A percentile compares a stretch with the other conserved stretches of the same genome.
Evolutionary conservation across 306 rosid genomes (phyloP).

Genomic region (Lathyrus aphaca): DNA sequence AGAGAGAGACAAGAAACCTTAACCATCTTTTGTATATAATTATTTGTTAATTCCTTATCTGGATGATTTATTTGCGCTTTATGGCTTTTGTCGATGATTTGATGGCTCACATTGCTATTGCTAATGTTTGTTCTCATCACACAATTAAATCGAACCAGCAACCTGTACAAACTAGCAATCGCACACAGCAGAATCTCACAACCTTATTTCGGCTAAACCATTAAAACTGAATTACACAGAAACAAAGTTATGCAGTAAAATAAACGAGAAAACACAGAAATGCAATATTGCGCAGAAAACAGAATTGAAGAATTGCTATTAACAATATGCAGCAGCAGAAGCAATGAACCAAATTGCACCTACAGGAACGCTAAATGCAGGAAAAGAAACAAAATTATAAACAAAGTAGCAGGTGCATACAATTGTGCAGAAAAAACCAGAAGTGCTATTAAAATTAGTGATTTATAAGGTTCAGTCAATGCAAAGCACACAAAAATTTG

Average conservation of each 20-base stretch:
- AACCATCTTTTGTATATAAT: conserved; percentile 48
- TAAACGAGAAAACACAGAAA: background rate
- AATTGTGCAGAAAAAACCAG: too few species aligned
- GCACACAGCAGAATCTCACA: background rate
- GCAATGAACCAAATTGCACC: background rate
- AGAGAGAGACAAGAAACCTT: conserved; percentile 29
- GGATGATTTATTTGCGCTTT: conserved; percentile 19
- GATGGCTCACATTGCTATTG: background rate
- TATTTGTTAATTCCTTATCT: conserved; percentile 44
- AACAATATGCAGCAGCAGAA: background rate
- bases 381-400: too few species aligned
- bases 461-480: too few species aligned
- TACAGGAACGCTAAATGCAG: too few species aligned
- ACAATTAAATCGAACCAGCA: background rate
- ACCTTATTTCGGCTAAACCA: background rate
- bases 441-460: too few species aligned
- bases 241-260: background rate
- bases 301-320: background rate
- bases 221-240: background rate
- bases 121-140: background rate
- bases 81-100: conserved; percentile 3
- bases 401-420: too few species aligned
- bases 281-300: background rate
- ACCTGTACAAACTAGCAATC: background rate
- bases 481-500: too few species aligned